Evolutionary conservation across 148 eudicot species (phyloP), one percentile per base, ranked within the genome.

Genomic region (Polygonum maritimum): DNA sequence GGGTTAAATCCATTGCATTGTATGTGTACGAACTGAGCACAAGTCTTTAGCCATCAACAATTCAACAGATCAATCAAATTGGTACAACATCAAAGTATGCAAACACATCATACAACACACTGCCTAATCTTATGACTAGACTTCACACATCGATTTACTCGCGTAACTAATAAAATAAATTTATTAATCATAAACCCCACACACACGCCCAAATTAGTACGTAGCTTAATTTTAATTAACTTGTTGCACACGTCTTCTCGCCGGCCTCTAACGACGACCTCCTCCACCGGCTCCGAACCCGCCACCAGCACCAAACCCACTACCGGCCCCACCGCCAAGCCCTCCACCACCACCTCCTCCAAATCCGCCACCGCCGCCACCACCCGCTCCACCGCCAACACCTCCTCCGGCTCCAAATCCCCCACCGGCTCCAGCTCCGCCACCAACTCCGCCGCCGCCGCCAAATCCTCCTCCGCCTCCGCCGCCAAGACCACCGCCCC

Each of bases 391-490:
- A 5, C 71, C 71, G 4, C 71, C 71, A 4, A 67, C 71, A 1
- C 71, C 71, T 16, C 71, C 71, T 15, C 71, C 71, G 2, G 71
- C 71, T 67, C 71, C 71, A 67, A 67, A 67, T 0, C 71, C 71
- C 14, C 71, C 71, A 1, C 71, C 71, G 38, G 45, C 71, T 38
- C 71, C 71, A 1, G 38, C 69, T 12, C 69, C 69, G 69, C 71
- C 71, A 38, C 71, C 71, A 67, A 67, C 10, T 14, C 71, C 71
- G 6, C 71, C 71, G 0, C 71, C 71, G 45, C 71, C 71, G 15
- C 71, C 71, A 67, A 67, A 67, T 8, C 71, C 71, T 38, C 71
- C 71, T 15, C 71, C 71, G 15, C 71, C 71, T 4, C 71, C 71
- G 6, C 71, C 71, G 0, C 21, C 71, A 38, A 67, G 71, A 15